A percentile compares a stretch with the other conserved stretches of the same genome.
These are phyloP conservation scores for Paecilomyces variotii DNA, from an alignment of 2,329 filamentous ascomycete genomes.

Conservation along the genomic window DNA sequence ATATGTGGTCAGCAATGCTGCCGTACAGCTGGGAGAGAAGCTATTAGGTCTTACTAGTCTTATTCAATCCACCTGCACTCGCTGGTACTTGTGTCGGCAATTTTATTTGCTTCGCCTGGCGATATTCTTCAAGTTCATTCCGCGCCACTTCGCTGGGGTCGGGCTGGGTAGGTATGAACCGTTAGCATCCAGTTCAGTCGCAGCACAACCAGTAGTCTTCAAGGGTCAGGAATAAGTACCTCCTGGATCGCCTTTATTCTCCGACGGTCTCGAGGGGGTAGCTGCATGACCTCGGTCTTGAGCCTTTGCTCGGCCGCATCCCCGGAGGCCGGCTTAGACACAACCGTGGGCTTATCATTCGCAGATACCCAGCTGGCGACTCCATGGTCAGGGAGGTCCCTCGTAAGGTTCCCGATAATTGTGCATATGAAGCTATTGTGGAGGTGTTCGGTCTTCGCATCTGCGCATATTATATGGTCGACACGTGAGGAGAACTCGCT, in stretches of 20 bases:
- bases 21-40: slow-evolving; percentile 5
- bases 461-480: slow-evolving; percentile 46
- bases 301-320: slow-evolving; percentile 56
- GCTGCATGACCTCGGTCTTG: slow-evolving; percentile 57
- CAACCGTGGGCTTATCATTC: slow-evolving; percentile 44
- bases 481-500: slow-evolving; percentile 51
- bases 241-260: slow-evolving; percentile 49
- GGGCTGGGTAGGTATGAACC: slow-evolving; percentile 17
- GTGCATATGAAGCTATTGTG: slow-evolving; percentile 56
- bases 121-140: slow-evolving; percentile 35
- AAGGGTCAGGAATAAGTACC: slow-evolving; percentile 19
- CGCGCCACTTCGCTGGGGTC: slow-evolving; percentile 23
- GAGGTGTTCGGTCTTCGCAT: slow-evolving; percentile 47
- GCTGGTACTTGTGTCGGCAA: slow-evolving; percentile 56
- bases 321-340: slow-evolving; percentile 45
- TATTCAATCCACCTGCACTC: slow-evolving; percentile 66
- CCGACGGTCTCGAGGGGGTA: slow-evolving; percentile 52
- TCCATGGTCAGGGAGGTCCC: slow-evolving; percentile 54
- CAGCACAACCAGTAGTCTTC: neutral
- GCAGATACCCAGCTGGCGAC: slow-evolving; percentile 58
- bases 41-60: slow-evolving; percentile 55
- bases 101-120: slow-evolving; percentile 41
- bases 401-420: slow-evolving; percentile 50
- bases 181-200: slow-evolving; percentile 6
- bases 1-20: slow-evolving; percentile 3